Evolutionary conservation across 1,284 basidiomycete genomes (phyloP).

Genomic region (Cryptococcus jaspeensis): DNA sequence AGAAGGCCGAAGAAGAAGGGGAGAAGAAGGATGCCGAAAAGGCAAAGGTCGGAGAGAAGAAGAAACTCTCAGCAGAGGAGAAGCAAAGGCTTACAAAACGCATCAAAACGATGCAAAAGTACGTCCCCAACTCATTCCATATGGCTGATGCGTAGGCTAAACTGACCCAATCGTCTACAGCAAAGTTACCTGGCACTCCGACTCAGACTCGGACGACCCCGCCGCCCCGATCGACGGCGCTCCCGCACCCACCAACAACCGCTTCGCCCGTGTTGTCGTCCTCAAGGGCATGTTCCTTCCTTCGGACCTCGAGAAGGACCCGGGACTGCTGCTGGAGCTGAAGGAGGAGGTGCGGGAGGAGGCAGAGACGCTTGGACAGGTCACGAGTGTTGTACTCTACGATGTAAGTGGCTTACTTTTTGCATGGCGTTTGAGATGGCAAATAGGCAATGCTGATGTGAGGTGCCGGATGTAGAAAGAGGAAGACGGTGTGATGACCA

Average conservation of each 20-base stretch:
- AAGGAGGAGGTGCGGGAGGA: slow-evolving; percentile 97
- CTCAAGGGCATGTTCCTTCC: slow-evolving; percentile 94
- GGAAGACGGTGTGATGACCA: slow-evolving; percentile 89
- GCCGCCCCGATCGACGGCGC: slow-evolving; percentile 33
- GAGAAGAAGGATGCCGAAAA: slow-evolving; percentile 60
- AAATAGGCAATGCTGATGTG: slow-evolving; percentile 2
- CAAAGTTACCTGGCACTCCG: slow-evolving; percentile 50
- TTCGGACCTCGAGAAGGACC: slow-evolving; percentile 81
- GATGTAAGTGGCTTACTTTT: too few species aligned
- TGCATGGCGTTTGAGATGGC: background rate
- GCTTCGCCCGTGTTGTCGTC: slow-evolving; percentile 77
- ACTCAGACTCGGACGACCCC: slow-evolving; percentile 35
- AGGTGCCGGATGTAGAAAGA: slow-evolving; percentile 65
- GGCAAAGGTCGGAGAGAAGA: slow-evolving; percentile 61
- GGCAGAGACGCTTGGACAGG: slow-evolving; percentile 84
- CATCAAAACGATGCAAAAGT: slow-evolving; percentile 89
- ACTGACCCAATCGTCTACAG: slow-evolving; percentile 17
- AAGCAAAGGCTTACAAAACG: slow-evolving; percentile 76
- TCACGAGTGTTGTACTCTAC: slow-evolving; percentile 94
- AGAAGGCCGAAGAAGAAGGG: slow-evolving; percentile 65
- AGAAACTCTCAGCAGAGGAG: slow-evolving; percentile 66
- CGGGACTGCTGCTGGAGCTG: slow-evolving; percentile 81
- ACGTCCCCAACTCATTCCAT: slow-evolving; percentile 33
- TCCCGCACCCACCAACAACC: slow-evolving; percentile 49
- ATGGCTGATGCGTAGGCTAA: background rate